Evolutionary conservation across 139 green algal genomes (phyloP).

Genomic region (Tetradesmus lagerheimii): DNA sequence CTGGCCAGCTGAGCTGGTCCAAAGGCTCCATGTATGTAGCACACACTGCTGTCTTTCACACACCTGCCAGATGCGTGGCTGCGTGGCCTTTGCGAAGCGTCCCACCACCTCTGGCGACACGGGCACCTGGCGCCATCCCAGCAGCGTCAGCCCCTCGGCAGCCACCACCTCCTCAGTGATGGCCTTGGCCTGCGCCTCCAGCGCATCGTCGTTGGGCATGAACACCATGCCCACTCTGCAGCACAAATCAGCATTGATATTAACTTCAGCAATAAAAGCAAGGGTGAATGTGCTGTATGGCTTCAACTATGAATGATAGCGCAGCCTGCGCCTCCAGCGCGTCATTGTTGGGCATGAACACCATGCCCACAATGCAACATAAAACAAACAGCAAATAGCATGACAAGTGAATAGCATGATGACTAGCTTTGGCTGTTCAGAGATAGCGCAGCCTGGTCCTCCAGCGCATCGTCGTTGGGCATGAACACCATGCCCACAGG

Average conservation of each 20-base stretch:
- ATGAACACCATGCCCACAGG: conserved; percentile 97
- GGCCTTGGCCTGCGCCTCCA: conserved; percentile 75
- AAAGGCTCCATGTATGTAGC: too few species aligned
- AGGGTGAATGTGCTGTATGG: too few species aligned
- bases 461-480: conserved; percentile 88
- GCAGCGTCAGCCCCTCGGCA: conserved; percentile 87
- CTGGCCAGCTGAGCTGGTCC: neutral
- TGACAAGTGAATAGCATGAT: neutral
- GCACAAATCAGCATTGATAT: neutral
- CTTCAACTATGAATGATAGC: too few species aligned
- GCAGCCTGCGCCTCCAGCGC: conserved; percentile 67
- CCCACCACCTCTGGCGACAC: conserved; percentile 91
- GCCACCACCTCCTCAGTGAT: conserved; percentile 82
- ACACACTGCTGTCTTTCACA: conserved; percentile 35
- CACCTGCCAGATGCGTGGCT: conserved; percentile 95
- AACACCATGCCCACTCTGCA: conserved; percentile 98
- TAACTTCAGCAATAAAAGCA: neutral
- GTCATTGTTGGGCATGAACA: conserved; percentile 97
- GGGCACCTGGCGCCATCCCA: conserved; percentile 96
- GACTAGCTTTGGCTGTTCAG: neutral
- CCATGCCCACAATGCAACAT: conserved; percentile 94
- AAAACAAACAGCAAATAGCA: too few species aligned
- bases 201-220: conserved; percentile 90
- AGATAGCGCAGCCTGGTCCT: conserved; percentile 76
- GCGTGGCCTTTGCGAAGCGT: conserved; percentile 85